phyloP scores from a whole-genome alignment of 495 filamentous ascomycete genomes.

The Penicillium waksmanii region DNA sequence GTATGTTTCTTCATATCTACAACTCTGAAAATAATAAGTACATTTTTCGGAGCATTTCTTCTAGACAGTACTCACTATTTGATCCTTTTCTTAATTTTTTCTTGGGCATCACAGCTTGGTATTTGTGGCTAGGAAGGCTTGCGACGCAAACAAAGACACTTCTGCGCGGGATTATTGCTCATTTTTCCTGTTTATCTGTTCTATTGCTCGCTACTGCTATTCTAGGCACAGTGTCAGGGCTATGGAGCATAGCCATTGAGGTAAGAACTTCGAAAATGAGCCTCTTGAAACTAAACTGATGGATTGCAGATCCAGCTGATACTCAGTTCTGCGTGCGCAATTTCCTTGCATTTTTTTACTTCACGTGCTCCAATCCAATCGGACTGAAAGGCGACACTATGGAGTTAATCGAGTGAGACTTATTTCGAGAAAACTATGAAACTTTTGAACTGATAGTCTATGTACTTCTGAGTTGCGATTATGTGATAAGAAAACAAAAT shows the following conservation, averaged over 20 bases:
- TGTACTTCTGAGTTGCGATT: no score
- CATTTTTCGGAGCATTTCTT: background rate
- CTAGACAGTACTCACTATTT: background rate
- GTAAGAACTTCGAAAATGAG: background rate
- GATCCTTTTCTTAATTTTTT: background rate
- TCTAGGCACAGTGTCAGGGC: background rate
- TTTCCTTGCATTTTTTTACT: background rate
- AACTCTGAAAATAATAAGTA: background rate
- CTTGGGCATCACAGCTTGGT: background rate
- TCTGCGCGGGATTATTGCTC: background rate
- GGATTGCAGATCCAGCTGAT: background rate
- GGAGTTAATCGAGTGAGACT: background rate
- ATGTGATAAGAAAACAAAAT: no score
- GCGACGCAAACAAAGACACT: background rate
- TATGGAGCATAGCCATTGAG: background rate
- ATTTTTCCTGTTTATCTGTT: background rate
- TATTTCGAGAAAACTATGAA: no score
- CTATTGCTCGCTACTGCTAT: background rate
- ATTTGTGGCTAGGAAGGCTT: background rate
- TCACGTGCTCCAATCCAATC: no score
- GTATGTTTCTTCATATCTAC: background rate
- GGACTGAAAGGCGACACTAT: background rate
- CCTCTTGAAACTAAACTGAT: background rate
- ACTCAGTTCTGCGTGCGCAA: background rate
- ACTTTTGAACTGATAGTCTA: no score